Evolutionary conservation across 1,139 yeast species (phyloP), one percentile per base, ranked within the genome.

Genomic region (Suhomyces wounanorum): DNA sequence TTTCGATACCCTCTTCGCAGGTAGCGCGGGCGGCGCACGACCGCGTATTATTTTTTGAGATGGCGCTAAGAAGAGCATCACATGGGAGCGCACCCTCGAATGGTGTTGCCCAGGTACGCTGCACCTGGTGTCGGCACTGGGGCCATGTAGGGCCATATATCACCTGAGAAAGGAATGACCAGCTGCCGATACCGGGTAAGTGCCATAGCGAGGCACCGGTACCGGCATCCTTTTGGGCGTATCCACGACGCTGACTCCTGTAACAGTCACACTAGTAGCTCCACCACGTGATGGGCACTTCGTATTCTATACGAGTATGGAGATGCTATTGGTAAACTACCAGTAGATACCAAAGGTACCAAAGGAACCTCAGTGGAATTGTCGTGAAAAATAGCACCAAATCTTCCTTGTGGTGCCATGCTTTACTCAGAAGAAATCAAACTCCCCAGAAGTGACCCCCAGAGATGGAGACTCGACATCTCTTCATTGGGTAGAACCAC

Each of bases 401-500:
- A 21, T 21, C 28, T n/a, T 18, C 28, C 6, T 14, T 8, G 13
- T 25, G 10, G 28, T 23, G 21, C 8, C 14, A 70, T 69, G 74
- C 70, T 67, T 48, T 86, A 86, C 62, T 85, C 94, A 0, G 94
- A 87, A 16, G 60, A 67, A 39, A 59, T 86, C 23, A 88, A 88
- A 0, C 63, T 89, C 10, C 84, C 84, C 0, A 75, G 70, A 49
- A 87, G 98, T 0, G 96, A 94, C 58, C 79, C 80, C 1, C 59
- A 68, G 1, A 75, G 83, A 28, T 94, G 99, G 99, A 75, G 96
- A 55, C 75, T 94, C 40, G 68, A 81, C 21, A 81, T 88, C 0
- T 87, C 85, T 52, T 79, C 81, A 31, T 70, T 87, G 23, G 99
- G 98, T 13, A 78, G 89, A 18, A 90, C 89, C 61, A 78, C 80